Percentiles rank a stretch among this genome's conserved stretches.
phyloP scores from a whole-genome alignment of 495 filamentous ascomycete genomes.

The Daldinia caldariorum region DNA sequence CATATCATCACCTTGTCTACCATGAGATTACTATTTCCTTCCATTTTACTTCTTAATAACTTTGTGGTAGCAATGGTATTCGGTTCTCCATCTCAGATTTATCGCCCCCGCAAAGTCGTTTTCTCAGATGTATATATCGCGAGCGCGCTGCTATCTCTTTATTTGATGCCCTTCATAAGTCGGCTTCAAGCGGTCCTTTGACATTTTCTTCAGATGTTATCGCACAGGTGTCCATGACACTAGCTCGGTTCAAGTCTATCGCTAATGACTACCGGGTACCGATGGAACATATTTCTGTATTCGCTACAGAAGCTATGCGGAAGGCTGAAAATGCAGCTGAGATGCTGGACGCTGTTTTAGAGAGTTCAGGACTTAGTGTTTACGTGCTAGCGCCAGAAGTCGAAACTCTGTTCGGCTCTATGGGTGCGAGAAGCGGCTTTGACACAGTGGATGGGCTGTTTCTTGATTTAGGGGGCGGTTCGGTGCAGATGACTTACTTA shows the following conservation, averaged over 20 bases:
- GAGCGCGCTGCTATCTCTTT: conserved; percentile 84
- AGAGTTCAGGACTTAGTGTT: conserved; percentile 70
- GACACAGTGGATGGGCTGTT: conserved; percentile 69
- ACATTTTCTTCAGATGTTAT: conserved; percentile 74
- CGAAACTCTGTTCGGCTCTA: conserved; percentile 83
- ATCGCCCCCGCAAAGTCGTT: conserved; percentile 71
- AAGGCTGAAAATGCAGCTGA: conserved; percentile 76
- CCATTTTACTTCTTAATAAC: conserved; percentile 27
- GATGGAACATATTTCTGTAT: conserved; percentile 68
- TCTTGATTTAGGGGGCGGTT: conserved; percentile 91
- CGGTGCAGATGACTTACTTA: conserved; percentile 90
- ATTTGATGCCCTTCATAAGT: conserved; percentile 80
- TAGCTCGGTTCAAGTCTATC: conserved; percentile 77
- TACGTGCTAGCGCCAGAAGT: conserved; percentile 79
- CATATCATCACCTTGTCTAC: conserved; percentile 6
- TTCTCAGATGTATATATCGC: conserved; percentile 79
- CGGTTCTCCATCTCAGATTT: conserved; percentile 91
- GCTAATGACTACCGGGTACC: conserved; percentile 77
- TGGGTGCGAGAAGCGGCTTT: conserved; percentile 84
- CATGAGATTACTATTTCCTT: background rate
- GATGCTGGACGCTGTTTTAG: conserved; percentile 71
- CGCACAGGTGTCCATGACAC: conserved; percentile 65
- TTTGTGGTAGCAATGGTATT: conserved; percentile 82
- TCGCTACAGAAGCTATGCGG: conserved; percentile 91
- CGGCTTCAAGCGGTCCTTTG: conserved; percentile 52